Conservation (phyloP, 305 asterid genomes). For the Fraxinus latifolia region DNA sequence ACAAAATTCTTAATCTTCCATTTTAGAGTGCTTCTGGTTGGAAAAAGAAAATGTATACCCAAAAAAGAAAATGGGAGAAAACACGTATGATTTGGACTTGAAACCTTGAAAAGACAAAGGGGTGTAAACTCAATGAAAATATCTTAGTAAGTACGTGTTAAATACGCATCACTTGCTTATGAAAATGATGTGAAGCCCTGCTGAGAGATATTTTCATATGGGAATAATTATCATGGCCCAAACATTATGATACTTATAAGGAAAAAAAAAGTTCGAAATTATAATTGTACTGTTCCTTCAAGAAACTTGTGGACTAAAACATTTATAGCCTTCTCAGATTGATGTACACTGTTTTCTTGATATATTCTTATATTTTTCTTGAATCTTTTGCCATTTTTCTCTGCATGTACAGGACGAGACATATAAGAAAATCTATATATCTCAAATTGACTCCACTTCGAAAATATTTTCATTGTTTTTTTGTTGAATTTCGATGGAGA, state of each 20-base stretch:
- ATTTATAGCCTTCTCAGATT: constrained; percentile 22
- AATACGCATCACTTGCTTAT: constrained; percentile 24
- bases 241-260: constrained; percentile 22
- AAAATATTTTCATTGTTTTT: neutral
- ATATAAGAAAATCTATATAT: neutral
- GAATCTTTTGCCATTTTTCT: constrained; percentile 9
- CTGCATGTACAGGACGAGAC: constrained; percentile 21
- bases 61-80: neutral
- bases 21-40: neutral
- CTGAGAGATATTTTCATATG: constrained; percentile 29
- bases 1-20: neutral
- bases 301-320: constrained; percentile 26
- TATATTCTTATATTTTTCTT: neutral
- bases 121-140: neutral
- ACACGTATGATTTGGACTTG: neutral
- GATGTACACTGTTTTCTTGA: constrained; percentile 17
- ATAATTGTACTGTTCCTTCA: neutral
- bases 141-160: constrained; percentile 25
- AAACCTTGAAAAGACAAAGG: neutral
- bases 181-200: constrained; percentile 44
- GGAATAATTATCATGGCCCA: constrained; percentile 37
- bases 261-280: neutral
- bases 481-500: constrained; percentile 45
- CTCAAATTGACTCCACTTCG: neutral
- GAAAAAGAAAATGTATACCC: neutral